Evolutionary conservation across 768 basidiomycete genomes (phyloP), one percentile per base, ranked within the genome.

Genomic region (Dacryopinax primogenitus): DNA sequence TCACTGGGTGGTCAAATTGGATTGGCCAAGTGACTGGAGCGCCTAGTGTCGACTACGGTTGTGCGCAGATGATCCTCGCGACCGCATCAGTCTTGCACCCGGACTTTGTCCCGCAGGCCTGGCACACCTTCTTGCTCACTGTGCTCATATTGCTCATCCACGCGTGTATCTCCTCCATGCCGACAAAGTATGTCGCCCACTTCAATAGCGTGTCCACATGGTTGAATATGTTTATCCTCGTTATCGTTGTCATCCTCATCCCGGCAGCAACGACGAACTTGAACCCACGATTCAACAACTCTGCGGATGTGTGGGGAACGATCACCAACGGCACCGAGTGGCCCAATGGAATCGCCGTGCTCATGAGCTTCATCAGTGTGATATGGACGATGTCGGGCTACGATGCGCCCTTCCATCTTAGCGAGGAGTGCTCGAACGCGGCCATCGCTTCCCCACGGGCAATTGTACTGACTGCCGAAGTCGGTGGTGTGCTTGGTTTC

Each of bases 371-470:
- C 62, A 45, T 66, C 32, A 37, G 62, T 2, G 41, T 44, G 18
- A 66, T 68, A 21, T 68, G 67, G 67, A 66, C 65, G 21, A 63
- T 68, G 67, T 63, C 62, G 23, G 67, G 67, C 12, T 68, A 68
- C 44, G 67, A 66, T 36, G 67, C 65, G 18, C 65, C 67, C 1
- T 67, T 67, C 64, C 67, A 67, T 61, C 30, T 67, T 30, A 39
- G 51, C 26, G 65, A 68, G 47, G 67, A 68, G 45, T 66, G 65
- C 47, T 37, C 41, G 32, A 68, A 68, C 32, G 62, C 64, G 2
- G 65, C 65, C 11, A 66, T 68, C 62, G 67, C 67, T 12, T 63
- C 65, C 4, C 67, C 67, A 4, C 62, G 65, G 1, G 67, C 67
- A 1, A 68, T 68, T 39, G 65, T 63, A 2, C 4, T 63, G 33